Percentiles rank a stretch among this genome's conserved stretches.
These are phyloP conservation scores for Saccharomycopsis malanga DNA, from an alignment of 805 yeast genomes.

Conservation along the genomic window DNA sequence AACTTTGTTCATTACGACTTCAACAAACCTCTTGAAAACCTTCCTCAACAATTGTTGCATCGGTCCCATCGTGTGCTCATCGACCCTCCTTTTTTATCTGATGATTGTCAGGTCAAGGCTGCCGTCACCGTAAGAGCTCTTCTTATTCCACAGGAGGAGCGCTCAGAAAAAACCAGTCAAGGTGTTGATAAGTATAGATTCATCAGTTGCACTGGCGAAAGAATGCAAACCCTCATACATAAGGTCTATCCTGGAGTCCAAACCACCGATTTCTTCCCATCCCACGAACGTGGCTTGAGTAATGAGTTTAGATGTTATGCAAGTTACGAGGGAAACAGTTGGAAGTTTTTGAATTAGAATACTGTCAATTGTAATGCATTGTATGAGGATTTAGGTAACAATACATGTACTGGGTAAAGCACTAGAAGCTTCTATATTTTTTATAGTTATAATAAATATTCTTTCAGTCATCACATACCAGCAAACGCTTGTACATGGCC, in stretches of 20 bases:
- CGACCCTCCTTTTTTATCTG: conserved; percentile 85
- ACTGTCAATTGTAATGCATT: too few relatives aligned
- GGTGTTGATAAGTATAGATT: conserved; percentile 43
- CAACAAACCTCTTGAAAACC: conserved; percentile 48
- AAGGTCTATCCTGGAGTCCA: conserved; percentile 56
- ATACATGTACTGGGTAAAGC: too few relatives aligned
- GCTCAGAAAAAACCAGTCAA: conserved; percentile 23
- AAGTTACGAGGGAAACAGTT: conserved; percentile 54
- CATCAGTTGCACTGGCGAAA: conserved; percentile 83
- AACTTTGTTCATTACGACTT: conserved; percentile 73
- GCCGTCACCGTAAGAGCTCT: conserved; percentile 57
- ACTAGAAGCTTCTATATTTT: too few relatives aligned
- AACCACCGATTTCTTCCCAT: conserved; percentile 65
- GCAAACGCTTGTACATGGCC: too few relatives aligned
- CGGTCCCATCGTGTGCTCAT: conserved; percentile 66
- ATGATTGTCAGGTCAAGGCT: conserved; percentile 70
- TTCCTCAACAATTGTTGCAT: conserved; percentile 50
- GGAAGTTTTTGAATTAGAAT: conserved; percentile 47
- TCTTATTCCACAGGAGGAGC: conserved; percentile 34
- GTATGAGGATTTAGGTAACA: neutral
- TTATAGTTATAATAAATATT: too few relatives aligned
- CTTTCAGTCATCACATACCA: too few relatives aligned
- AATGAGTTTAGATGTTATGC: conserved; percentile 88
- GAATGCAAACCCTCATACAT: conserved; percentile 63
- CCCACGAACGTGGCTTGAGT: conserved; percentile 77